Percentiles rank a stretch among this genome's conserved stretches.
Conservation (phyloP, 495 filamentous ascomycete species). For the Tuber magnatum region DNA sequence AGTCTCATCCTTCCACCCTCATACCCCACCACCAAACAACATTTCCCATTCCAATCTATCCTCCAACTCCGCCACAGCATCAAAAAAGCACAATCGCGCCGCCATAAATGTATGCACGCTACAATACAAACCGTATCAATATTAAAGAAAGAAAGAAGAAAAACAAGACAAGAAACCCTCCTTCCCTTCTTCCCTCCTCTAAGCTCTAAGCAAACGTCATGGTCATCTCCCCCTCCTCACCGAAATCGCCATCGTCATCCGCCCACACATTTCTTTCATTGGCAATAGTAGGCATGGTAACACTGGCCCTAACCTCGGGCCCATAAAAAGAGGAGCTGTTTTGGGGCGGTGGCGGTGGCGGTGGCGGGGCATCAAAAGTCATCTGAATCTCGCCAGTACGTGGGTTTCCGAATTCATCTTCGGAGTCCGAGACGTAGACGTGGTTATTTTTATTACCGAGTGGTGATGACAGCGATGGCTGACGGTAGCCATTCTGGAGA, state of each 20-base stretch:
- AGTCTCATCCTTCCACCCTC: background rate
- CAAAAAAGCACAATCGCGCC: background rate
- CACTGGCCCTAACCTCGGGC: conserved; percentile 7
- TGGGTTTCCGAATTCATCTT: conserved; percentile 41
- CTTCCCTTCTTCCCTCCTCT: conserved; percentile 1
- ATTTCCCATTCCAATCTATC: background rate
- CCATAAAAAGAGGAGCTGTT: conserved; percentile 25
- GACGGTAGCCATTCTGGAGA: background rate
- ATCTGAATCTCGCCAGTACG: conserved; percentile 53
- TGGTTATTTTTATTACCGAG: conserved; percentile 7
- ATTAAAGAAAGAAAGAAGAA: conserved; percentile 5
- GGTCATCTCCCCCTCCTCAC: conserved; percentile 64
- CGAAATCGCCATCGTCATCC: conserved; percentile 67
- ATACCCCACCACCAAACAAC: background rate
- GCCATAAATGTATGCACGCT: conserved; percentile 1
- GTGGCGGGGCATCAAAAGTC: conserved; percentile 60
- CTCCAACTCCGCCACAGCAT: background rate
- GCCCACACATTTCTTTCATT: conserved; percentile 71
- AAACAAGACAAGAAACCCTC: conserved; percentile 2
- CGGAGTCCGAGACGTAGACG: conserved; percentile 29
- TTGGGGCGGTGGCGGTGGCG: conserved; percentile 36
- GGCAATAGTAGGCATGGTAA: conserved; percentile 10
- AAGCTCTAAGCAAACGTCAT: conserved; percentile 60
- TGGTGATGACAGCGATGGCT: background rate
- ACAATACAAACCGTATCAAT: conserved; percentile 7